phyloP scores from a whole-genome alignment of 345 rosid genomes.

The Noccaea caerulescens region DNA sequence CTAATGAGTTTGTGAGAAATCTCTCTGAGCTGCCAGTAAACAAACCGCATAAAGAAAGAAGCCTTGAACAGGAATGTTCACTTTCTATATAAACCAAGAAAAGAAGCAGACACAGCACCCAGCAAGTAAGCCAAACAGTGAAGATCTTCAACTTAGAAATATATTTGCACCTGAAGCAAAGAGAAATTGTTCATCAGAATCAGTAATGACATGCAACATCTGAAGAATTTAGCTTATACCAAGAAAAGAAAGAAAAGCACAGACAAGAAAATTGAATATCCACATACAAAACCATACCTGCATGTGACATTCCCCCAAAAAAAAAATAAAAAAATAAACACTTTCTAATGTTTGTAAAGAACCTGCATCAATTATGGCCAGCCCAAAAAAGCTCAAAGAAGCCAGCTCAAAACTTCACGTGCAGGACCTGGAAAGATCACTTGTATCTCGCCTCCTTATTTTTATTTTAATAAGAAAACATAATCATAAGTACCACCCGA shows the following conservation, averaged over 20 bases:
- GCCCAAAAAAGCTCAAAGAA: conserved; percentile 28
- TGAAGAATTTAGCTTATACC: too few species aligned
- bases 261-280: background rate
- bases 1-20: conserved; percentile 14
- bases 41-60: background rate
- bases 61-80: background rate
- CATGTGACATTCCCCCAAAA: background rate
- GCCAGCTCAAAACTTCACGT: conserved; percentile 36
- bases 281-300: background rate
- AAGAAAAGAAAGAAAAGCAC: background rate
- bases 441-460: background rate
- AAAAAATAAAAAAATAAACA: background rate
- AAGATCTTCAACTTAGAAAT: background rate
- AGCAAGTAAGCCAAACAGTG: conserved; percentile 1
- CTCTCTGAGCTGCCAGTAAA: conserved; percentile 28
- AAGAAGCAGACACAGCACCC: background rate
- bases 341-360: conserved; percentile 13
- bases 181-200: background rate
- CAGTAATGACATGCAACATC: background rate
- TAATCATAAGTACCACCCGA: background rate
- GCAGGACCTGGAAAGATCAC: conserved; percentile 24
- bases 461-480: too few species aligned
- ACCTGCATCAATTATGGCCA: conserved; percentile 25
- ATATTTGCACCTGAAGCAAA: conserved; percentile 27
- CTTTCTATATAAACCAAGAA: background rate